These are phyloP conservation scores for Cordyceps fumosorosea DNA, from an alignment of 2,329 filamentous ascomycete genomes.

Conservation along the genomic window DNA sequence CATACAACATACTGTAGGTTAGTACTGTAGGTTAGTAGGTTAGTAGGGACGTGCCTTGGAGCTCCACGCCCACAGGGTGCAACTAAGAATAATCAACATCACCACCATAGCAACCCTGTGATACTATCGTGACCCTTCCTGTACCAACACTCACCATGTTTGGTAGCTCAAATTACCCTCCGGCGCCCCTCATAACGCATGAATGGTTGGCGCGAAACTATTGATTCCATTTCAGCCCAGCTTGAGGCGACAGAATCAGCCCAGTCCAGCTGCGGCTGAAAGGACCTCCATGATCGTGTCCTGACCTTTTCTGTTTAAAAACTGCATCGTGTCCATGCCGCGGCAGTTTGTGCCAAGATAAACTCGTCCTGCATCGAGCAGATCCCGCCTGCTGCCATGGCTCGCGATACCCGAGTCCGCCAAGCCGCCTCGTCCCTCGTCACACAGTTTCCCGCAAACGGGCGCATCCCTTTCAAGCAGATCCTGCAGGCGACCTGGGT, in stretches of 20 bases:
- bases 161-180: not conserved
- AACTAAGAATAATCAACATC: too few species aligned
- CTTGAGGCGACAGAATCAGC: not conserved
- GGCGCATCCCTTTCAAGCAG: not conserved
- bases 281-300: not conserved
- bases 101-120: too few species aligned
- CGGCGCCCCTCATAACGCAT: not conserved
- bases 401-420: not conserved
- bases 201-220: not conserved
- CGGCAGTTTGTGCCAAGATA: not conserved
- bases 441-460: not conserved
- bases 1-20: too few species aligned
- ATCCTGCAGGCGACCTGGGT: not conserved
- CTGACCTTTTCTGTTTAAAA: not conserved
- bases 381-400: not conserved
- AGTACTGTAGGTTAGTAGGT: too few species aligned
- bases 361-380: not conserved
- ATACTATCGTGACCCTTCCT: too few species aligned
- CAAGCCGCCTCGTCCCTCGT: not conserved
- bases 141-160: not conserved
- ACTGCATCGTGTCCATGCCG: not conserved
- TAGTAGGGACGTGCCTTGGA: too few species aligned
- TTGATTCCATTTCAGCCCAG: not conserved
- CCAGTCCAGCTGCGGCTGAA: not conserved
- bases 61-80: too few species aligned